phyloP scores from a whole-genome alignment of 202 grass and related monocot genomes.

The Dendrocalamus latiflorus region DNA sequence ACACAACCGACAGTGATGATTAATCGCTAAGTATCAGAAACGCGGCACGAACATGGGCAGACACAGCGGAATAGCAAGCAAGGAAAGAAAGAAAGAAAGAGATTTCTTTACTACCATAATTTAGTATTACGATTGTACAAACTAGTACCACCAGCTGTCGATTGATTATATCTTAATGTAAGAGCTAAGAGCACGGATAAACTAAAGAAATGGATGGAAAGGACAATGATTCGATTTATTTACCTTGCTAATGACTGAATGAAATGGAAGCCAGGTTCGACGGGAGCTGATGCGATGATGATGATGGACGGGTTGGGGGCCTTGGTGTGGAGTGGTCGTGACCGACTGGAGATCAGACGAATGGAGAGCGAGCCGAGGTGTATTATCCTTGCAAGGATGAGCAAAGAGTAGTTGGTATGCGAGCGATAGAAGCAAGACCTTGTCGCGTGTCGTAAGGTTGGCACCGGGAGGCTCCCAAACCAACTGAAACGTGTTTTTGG shows the following conservation, averaged over 20 bases:
- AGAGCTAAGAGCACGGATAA: not conserved
- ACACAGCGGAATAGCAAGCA: not conserved
- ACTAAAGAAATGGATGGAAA: not conserved
- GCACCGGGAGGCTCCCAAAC: not conserved
- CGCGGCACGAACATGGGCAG: not conserved
- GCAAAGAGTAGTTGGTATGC: not conserved
- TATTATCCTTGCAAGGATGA: not conserved
- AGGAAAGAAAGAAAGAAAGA: not conserved
- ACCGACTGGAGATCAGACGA: not conserved
- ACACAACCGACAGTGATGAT: not conserved
- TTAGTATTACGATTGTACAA: not conserved
- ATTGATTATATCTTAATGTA: not conserved
- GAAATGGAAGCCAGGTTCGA: not conserved
- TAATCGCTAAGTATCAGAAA: no score
- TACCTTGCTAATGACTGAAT: not conserved
- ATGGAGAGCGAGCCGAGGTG: not conserved
- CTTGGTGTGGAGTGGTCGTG: not conserved
- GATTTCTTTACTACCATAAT: no score
- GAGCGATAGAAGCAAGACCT: not conserved
- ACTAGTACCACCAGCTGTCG: not conserved
- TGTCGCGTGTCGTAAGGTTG: slow-evolving; percentile 5
- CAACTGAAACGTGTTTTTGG: not conserved
- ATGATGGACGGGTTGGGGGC: not conserved
- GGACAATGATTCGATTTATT: not conserved
- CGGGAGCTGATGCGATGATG: not conserved